A percentile compares a stretch with the other conserved stretches of the same genome.
Conservation (phyloP, 2,329 filamentous ascomycete genomes). For the Microdochium nivale region DNA sequence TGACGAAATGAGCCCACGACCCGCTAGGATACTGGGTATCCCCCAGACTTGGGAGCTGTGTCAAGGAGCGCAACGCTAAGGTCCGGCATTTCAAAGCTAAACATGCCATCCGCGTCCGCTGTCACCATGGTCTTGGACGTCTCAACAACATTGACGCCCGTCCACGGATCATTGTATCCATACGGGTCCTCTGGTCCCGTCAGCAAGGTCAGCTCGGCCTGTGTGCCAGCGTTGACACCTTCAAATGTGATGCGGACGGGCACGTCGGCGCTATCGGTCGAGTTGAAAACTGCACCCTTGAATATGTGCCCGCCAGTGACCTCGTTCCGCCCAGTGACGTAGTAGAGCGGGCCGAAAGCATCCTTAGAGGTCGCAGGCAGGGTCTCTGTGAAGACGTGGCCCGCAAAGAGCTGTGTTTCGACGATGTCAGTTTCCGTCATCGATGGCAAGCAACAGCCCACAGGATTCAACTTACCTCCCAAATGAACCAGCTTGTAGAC, state of each 20-base stretch:
- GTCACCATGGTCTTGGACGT: slow-evolving; percentile 26
- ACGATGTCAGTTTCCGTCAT: not conserved
- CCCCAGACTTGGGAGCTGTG: slow-evolving; percentile 13
- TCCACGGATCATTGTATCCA: slow-evolving; percentile 32
- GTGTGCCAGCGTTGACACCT: slow-evolving; percentile 27
- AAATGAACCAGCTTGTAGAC: slow-evolving; percentile 41
- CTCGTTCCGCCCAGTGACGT: slow-evolving; percentile 37
- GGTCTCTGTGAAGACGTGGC: slow-evolving; percentile 34
- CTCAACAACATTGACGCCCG: slow-evolving; percentile 40
- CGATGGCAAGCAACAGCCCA: not conserved
- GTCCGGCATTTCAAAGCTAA: slow-evolving; percentile 43
- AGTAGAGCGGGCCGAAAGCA: slow-evolving; percentile 35
- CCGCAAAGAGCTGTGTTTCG: slow-evolving; percentile 30
- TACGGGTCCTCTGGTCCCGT: slow-evolving; percentile 33
- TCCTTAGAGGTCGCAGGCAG: slow-evolving; percentile 29
- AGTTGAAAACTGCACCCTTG: slow-evolving; percentile 46
- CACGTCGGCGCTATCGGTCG: slow-evolving; percentile 32
- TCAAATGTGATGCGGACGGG: slow-evolving; percentile 37
- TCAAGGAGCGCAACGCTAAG: slow-evolving; percentile 49
- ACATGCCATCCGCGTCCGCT: slow-evolving; percentile 35
- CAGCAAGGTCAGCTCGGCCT: slow-evolving; percentile 34
- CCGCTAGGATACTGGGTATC: not conserved
- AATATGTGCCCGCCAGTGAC: slow-evolving; percentile 32
- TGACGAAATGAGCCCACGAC: no score
- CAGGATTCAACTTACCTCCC: slow-evolving; percentile 21